Evolutionary conservation across 108 stramenopile species (phyloP).

Genomic region (Cyclotella atomus): DNA sequence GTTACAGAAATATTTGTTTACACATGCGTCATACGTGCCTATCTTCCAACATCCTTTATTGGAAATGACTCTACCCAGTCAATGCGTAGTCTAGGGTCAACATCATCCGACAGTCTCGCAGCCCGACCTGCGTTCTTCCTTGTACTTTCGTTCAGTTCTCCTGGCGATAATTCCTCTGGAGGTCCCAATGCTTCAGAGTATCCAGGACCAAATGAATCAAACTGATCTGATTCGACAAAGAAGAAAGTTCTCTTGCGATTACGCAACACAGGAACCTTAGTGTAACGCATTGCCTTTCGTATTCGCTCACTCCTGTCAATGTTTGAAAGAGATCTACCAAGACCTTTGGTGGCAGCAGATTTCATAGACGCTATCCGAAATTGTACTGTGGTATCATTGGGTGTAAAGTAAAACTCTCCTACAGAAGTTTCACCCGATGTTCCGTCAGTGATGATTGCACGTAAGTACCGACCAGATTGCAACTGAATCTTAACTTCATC

Average conservation of each 20-base stretch:
- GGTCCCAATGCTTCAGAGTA: conserved; percentile 69
- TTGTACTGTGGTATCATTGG: conserved; percentile 83
- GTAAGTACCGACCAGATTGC: conserved; percentile 70
- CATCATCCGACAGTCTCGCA: conserved; percentile 48
- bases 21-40: too few species aligned
- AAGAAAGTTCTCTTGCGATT: conserved; percentile 77
- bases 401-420: conserved; percentile 88
- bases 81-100: conserved; percentile 70
- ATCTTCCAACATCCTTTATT: conserved; percentile 9
- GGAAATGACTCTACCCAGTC: conserved; percentile 69
- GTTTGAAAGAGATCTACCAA: conserved; percentile 53
- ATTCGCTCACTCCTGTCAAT: conserved; percentile 74
- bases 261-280: conserved; percentile 76
- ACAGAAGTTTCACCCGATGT: conserved; percentile 61
- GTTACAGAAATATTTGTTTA: too few species aligned
- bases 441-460: conserved; percentile 70
- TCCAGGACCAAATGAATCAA: conserved; percentile 83
- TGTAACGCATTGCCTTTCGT: conserved; percentile 74
- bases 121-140: conserved; percentile 15
- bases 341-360: background rate
- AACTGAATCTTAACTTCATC: conserved; percentile 52
- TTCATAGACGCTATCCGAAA: conserved; percentile 62
- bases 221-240: conserved; percentile 76
- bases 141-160: conserved; percentile 48
- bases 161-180: conserved; percentile 68